These are phyloP conservation scores for Yamadazyma diospyri DNA, from an alignment of 1,139 yeast genomes.

Conservation along the genomic window DNA sequence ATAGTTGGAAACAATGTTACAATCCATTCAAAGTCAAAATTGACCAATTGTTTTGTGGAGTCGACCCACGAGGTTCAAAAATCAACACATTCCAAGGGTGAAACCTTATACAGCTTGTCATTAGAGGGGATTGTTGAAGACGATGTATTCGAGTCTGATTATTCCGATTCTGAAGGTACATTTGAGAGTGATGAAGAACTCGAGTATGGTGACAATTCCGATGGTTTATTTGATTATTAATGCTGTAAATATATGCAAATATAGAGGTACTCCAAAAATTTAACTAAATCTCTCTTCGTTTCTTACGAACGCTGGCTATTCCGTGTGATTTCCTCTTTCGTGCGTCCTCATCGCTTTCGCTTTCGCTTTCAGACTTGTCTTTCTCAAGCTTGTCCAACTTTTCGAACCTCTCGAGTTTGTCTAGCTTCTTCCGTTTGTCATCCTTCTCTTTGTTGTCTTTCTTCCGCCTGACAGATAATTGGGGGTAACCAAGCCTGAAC, in stretches of 20 bases:
- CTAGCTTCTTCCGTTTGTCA: neutral
- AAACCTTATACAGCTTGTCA: conserved; percentile 65
- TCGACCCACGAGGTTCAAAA: conserved; percentile 65
- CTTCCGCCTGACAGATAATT: conserved; percentile 32
- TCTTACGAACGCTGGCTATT: conserved; percentile 2
- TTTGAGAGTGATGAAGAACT: conserved; percentile 29
- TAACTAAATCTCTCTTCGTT: conserved; percentile 1
- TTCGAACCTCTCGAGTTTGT: neutral
- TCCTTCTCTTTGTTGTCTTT: neutral
- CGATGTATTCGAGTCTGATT: conserved; percentile 19
- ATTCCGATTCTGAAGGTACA: conserved; percentile 26
- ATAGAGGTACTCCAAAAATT: no score
- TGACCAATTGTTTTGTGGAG: conserved; percentile 81
- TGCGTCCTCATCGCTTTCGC: conserved; percentile 3
- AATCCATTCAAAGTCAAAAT: conserved; percentile 56
- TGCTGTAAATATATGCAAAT: no score
- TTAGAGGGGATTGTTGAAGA: conserved; percentile 49
- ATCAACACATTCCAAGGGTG: conserved; percentile 74
- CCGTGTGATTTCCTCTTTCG: conserved; percentile 6
- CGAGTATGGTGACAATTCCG: conserved; percentile 49
- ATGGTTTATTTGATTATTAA: conserved; percentile 41
- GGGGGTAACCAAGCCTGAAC: conserved; percentile 46
- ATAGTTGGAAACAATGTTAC: conserved; percentile 70
- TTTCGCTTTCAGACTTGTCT: neutral
- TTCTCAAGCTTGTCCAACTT: neutral